phyloP scores from a whole-genome alignment of 768 basidiomycete genomes.

The Amanita brunnescens region DNA sequence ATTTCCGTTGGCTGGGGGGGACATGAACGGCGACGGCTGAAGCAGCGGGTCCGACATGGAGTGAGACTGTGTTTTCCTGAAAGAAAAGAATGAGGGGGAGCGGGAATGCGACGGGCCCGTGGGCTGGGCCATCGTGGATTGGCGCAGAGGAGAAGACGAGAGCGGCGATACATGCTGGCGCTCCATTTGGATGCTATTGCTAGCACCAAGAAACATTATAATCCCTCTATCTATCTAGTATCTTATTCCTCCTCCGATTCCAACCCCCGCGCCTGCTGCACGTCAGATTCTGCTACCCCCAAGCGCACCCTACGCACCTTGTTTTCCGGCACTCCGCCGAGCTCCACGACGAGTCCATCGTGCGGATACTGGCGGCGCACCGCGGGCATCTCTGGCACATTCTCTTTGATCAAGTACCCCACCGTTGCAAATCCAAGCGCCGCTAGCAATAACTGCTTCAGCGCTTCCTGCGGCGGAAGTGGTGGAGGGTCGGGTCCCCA shows the following conservation, averaged over 20 bases:
- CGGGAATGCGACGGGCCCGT: slow-evolving; percentile 31
- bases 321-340: slow-evolving; percentile 72
- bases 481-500: slow-evolving; percentile 78
- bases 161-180: background rate
- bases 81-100: slow-evolving; percentile 60
- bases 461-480: slow-evolving; percentile 48
- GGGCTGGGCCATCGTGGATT: slow-evolving; percentile 19
- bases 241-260: slow-evolving; percentile 14
- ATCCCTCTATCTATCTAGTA: background rate
- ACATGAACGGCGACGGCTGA: slow-evolving; percentile 8
- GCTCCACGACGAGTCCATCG: slow-evolving; percentile 63
- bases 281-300: background rate
- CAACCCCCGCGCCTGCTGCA: slow-evolving; percentile 19
- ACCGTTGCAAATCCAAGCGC: slow-evolving; percentile 53
- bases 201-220: background rate
- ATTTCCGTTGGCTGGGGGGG: slow-evolving; percentile 5
- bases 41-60: slow-evolving; percentile 16
- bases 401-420: slow-evolving; percentile 49
- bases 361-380: slow-evolving; percentile 72
- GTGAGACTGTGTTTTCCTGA: slow-evolving; percentile 32
- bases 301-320: slow-evolving; percentile 39
- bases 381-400: slow-evolving; percentile 51
- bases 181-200: background rate
- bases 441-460: slow-evolving; percentile 58
- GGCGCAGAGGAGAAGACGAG: slow-evolving; percentile 21